Evolutionary conservation across 2,329 filamentous ascomycete species (phyloP), one percentile per base, ranked within the genome.

Genomic region (Microcyclosporella mali): DNA sequence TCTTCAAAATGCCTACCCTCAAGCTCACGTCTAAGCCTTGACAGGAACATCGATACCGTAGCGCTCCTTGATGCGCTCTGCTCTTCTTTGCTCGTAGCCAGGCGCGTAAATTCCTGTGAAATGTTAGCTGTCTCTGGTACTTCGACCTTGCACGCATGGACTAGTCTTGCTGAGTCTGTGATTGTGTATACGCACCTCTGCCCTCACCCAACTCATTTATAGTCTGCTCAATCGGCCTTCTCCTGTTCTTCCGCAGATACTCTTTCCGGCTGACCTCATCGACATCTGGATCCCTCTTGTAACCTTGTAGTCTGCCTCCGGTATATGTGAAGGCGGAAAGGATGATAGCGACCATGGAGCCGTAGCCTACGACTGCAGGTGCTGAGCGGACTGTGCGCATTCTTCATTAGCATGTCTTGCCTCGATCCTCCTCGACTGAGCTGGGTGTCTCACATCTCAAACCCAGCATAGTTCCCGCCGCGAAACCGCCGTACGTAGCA

Each of bases 61-160:
- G 66, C 82, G 86, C 68, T 88, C 82, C 77, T 86, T 82, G 66
- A 95, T 76, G 57, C 86, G 78, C 70, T 88, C 74, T 54, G 80
- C 79, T 66, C 89, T 81, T 66, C 89, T 77, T 73, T 94, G 86
- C 56, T 86, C 84, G 63, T 92, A 95, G 39, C 87, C 87, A 12
- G 85, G 82, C 31, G 78, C 84, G 56, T 82, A 76, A 57, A 95
- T 87, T 42, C 85, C 88, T 95, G 56, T 14, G 6, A 2, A 15
- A 16, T 29, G 44, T 55, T 40, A 53, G 46, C 19, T 43, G 25
- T 40, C 16, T 19, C 21, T 21, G 18, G 34, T 21, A 3, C 10
- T 2, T 12, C 12, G 19, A 36, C 7, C 1, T 27, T 18, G 14
- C 33, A n/a, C 14, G 12, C 28, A 17, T 11, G 2, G 1, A 17